Percentiles rank a stretch among this genome's conserved stretches.
Conservation (phyloP, 768 basidiomycete genomes). For the Lyophyllum semitale region DNA sequence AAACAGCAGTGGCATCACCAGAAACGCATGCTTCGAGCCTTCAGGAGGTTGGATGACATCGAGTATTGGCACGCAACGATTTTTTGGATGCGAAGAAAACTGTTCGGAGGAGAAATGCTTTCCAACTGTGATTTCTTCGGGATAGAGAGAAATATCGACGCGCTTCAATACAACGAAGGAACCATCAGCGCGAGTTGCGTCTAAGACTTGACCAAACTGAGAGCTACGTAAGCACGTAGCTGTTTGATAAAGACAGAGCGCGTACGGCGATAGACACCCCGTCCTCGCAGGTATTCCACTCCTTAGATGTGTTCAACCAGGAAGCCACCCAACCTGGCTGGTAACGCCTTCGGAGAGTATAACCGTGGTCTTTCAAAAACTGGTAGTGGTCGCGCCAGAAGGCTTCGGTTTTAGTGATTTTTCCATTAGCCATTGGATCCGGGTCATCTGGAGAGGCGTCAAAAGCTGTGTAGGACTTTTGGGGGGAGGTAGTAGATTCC, state of each 20-base stretch:
- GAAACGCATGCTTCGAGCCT: constrained; percentile 9
- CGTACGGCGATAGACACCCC: background rate
- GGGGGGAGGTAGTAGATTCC: too few relatives aligned
- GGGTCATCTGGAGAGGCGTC: too few relatives aligned
- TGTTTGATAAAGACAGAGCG: background rate
- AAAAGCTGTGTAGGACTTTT: too few relatives aligned
- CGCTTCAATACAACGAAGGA: constrained; percentile 27
- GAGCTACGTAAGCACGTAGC: background rate
- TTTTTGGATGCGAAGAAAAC: constrained; percentile 19
- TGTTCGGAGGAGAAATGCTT: constrained; percentile 18
- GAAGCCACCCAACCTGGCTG: background rate
- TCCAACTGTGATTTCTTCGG: constrained; percentile 29
- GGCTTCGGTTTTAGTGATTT: background rate
- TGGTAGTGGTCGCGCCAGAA: background rate
- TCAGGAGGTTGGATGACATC: too few relatives aligned
- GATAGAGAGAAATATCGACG: constrained; percentile 7
- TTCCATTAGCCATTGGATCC: too few relatives aligned
- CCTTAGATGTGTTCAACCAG: background rate
- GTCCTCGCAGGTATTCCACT: background rate
- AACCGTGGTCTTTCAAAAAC: background rate
- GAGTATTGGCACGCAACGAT: constrained; percentile 32
- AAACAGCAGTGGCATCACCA: constrained; percentile 29
- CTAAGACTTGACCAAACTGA: constrained; percentile 28
- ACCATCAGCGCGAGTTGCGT: too few relatives aligned
- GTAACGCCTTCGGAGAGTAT: background rate